A percentile compares a stretch with the other conserved stretches of the same genome.
Evolutionary conservation across 345 rosid genomes (phyloP).

Genomic region (Hirschfeldia incana): DNA sequence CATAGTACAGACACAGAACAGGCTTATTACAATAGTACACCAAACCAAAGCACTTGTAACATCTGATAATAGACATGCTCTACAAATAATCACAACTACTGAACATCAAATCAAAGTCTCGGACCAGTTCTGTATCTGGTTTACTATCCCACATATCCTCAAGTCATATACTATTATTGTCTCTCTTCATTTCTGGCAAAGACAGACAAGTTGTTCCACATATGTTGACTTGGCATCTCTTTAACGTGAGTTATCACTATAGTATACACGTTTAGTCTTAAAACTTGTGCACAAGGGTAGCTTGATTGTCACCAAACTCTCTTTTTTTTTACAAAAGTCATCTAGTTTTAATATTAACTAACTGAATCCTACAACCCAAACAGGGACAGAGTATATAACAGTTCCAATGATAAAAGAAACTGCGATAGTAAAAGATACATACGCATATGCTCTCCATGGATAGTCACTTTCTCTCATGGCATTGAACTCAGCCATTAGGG

Average conservation of each 20-base stretch:
- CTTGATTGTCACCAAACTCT: not conserved
- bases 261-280: slow-evolving; percentile 29
- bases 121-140: too few species aligned
- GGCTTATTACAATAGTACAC: too few species aligned
- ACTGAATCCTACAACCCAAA: slow-evolving; percentile 47
- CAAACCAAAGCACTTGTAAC: too few species aligned
- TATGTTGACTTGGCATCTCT: not conserved
- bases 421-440: slow-evolving; percentile 51
- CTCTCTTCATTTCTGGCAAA: too few species aligned
- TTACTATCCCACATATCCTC: too few species aligned
- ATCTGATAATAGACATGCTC: too few species aligned
- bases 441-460: slow-evolving; percentile 78
- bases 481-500: slow-evolving; percentile 85
- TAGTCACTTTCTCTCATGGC: slow-evolving; percentile 72
- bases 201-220: not conserved
- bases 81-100: too few species aligned
- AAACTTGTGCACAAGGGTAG: slow-evolving; percentile 5
- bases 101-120: too few species aligned
- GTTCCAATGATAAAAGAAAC: slow-evolving; percentile 57
- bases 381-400: slow-evolving; percentile 58
- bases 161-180: too few species aligned
- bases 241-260: not conserved
- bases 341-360: slow-evolving; percentile 12
- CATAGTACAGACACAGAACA: too few species aligned
- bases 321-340: slow-evolving; percentile 12